Evolutionary conservation across 2,329 filamentous ascomycete genomes (phyloP), one percentile per base, ranked within the genome.

Genomic region (Colletotrichum nymphaeae): DNA sequence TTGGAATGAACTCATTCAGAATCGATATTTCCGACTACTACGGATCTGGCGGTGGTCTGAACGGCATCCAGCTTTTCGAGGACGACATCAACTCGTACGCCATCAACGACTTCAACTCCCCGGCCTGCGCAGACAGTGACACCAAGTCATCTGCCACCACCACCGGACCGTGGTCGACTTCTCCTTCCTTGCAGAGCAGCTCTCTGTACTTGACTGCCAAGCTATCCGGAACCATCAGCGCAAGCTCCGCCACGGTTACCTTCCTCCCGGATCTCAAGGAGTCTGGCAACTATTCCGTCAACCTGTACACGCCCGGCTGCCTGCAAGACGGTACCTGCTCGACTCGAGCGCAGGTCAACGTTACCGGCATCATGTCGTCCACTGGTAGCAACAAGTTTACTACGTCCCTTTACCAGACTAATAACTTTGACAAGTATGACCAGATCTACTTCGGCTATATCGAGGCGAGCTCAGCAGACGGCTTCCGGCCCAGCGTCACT

Each of bases 391-490:
- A 82, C 46, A 86, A 89, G 5, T 87, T 92, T 70, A 88, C 90
- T 32, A 90, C 87, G 1, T 88, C 89, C 0, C 85, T 98, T 8
- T 97, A 90, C 80, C 97, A 99, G 83, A 98, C 95, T 22, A 99
- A 99, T 84, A 90, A 97, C 80, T 97, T 93, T 81, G 96, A 98
- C 86, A 99, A 99, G 83, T 98, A 97, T 79, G 97, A 99, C 80
- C 92, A 94, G 77, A 92, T 99, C 72, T 98, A 95, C 83, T 93
- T 93, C 76, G 97, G 95, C 59, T 91, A 91, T 76, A 91, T 99
- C 67, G 95, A 98, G 79, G 92, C 92, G 67, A 91, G 89, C 66
- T 92, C 90, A 11, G 86, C 85, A 75, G 65, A 65, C 46, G 89
- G 88, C 24, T 98, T 98, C 86, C 92, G 92, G 55, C 95, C 96